phyloP scores from a whole-genome alignment of 1,284 basidiomycete species.

The Xanthoconium separans region DNA sequence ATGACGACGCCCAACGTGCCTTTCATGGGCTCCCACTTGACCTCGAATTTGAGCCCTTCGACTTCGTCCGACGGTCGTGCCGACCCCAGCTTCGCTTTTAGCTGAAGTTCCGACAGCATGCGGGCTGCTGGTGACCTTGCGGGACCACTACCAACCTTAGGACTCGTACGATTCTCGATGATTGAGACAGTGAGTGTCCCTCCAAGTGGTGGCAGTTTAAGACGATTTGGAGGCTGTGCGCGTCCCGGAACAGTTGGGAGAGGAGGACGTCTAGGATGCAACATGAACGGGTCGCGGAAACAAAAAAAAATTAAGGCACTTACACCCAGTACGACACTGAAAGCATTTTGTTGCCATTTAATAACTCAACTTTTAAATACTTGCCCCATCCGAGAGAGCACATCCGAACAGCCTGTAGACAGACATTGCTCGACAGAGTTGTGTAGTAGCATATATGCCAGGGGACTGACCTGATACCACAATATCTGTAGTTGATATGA shows the following conservation, averaged over 20 bases:
- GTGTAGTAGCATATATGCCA: background rate
- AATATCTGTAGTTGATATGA: constrained; percentile 84
- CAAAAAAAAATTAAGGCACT: constrained; percentile 29
- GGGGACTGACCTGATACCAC: constrained; percentile 62
- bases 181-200: constrained; percentile 54
- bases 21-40: constrained; percentile 66
- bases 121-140: constrained; percentile 50
- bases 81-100: constrained; percentile 53
- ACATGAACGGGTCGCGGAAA: background rate
- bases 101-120: constrained; percentile 60
- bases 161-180: constrained; percentile 38
- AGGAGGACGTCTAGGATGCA: constrained; percentile 46
- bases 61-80: constrained; percentile 66
- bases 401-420: constrained; percentile 63
- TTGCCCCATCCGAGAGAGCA: constrained; percentile 78
- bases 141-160: constrained; percentile 39
- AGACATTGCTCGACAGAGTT: background rate
- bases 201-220: constrained; percentile 56
- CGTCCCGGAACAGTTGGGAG: constrained; percentile 37
- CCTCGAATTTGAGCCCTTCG: constrained; percentile 55
- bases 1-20: constrained; percentile 58
- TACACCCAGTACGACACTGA: constrained; percentile 77
- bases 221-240: constrained; percentile 29
- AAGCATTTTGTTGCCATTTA: constrained; percentile 61
- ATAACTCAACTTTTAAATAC: constrained; percentile 63